A percentile compares a stretch with the other conserved stretches of the same genome.
Conservation (phyloP, 345 rosid genomes). For the Euclidium syriacum region DNA sequence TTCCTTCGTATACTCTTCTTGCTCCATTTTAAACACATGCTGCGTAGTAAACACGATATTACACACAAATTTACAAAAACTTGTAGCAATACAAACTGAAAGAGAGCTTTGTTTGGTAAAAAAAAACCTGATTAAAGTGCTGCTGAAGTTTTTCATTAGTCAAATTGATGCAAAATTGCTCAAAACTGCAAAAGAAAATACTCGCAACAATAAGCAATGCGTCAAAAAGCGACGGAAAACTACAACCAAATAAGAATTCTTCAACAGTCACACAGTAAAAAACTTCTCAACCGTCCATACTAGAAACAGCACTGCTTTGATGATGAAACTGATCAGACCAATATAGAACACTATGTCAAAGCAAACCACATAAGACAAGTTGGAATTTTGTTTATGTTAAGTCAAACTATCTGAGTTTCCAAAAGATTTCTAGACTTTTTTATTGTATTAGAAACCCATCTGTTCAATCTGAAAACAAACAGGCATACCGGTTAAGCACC, state of each 20-base stretch:
- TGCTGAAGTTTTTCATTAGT: slow-evolving; percentile 99
- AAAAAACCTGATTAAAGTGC: slow-evolving; percentile 93
- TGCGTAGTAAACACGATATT: slow-evolving; percentile 37
- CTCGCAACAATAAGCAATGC: slow-evolving; percentile 22
- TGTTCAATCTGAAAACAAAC: slow-evolving; percentile 36
- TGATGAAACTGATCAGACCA: slow-evolving; percentile 3
- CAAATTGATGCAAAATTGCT: slow-evolving; percentile 99
- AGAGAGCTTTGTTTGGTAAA: slow-evolving; percentile 18
- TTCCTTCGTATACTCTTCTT: slow-evolving; percentile 97
- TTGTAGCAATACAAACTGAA: slow-evolving; percentile 15
- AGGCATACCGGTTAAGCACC: slow-evolving; percentile 89
- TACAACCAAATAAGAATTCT: not conserved
- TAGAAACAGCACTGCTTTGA: slow-evolving; percentile 16
- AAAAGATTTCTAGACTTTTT: not conserved
- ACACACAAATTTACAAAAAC: slow-evolving; percentile 12
- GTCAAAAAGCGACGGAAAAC: not conserved
- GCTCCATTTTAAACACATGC: slow-evolving; percentile 99
- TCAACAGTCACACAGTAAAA: not conserved
- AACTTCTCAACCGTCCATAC: not conserved
- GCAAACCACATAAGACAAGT: not conserved
- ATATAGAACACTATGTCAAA: slow-evolving; percentile 2
- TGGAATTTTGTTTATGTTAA: not conserved
- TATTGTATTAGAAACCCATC: slow-evolving; percentile 28
- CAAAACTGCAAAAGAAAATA: slow-evolving; percentile 77
- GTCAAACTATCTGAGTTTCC: not conserved